Percentiles rank a stretch among this genome's conserved stretches.
These are phyloP conservation scores for Pseudonitzschia multistriata DNA, from an alignment of 108 stramenopile genomes.

Conservation along the genomic window DNA sequence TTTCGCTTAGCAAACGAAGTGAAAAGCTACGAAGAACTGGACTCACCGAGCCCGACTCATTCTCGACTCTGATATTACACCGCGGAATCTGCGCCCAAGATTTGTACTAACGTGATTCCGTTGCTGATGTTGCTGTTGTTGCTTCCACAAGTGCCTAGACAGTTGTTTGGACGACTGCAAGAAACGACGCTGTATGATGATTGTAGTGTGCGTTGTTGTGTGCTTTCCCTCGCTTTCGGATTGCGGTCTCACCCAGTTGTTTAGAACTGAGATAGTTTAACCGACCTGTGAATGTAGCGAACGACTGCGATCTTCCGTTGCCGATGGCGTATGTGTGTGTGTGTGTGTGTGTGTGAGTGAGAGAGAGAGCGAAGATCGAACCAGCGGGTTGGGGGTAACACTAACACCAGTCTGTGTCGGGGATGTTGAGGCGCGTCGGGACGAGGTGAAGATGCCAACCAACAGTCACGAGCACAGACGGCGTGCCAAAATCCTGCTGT, in stretches of 20 bases:
- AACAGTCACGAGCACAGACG: too few species aligned
- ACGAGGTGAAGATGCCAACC: too few species aligned
- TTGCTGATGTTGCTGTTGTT: not conserved
- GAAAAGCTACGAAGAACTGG: not conserved
- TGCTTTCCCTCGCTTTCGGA: not conserved
- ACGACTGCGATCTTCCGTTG: too few species aligned
- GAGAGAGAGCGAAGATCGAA: too few species aligned
- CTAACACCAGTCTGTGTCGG: too few species aligned
- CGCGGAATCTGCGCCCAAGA: conserved; percentile 3
- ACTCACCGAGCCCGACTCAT: conserved; percentile 51
- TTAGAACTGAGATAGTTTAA: not conserved
- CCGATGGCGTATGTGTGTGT: too few species aligned
- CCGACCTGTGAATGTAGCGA: not conserved
- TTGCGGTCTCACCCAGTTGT: not conserved
- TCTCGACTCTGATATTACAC: not conserved
- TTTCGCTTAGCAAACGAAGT: not conserved
- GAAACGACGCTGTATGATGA: conserved; percentile 7
- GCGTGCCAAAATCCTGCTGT: too few species aligned
- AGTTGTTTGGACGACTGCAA: conserved; percentile 7
- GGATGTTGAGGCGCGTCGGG: too few species aligned
- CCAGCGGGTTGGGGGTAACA: too few species aligned
- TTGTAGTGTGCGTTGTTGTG: not conserved
- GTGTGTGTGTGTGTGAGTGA: too few species aligned
- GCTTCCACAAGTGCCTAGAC: conserved; percentile 2
- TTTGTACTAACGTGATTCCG: not conserved